phyloP scores from a whole-genome alignment of 2,329 filamentous ascomycete genomes.

The Botrytis medusae region DNA sequence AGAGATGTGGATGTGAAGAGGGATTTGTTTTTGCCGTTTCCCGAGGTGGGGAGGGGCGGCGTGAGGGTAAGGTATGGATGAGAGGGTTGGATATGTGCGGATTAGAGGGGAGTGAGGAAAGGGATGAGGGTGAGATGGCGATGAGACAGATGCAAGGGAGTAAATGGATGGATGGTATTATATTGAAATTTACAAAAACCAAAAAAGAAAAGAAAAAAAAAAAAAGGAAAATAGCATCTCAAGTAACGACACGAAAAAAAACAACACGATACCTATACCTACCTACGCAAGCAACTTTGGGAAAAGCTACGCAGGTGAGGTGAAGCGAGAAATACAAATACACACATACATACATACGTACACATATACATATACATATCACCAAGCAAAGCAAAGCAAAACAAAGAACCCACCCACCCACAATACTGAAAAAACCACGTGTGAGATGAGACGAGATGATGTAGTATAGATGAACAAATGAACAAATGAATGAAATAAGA shows the following conservation, averaged over 20 bases:
- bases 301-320: background rate
- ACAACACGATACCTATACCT: background rate
- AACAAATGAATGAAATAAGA: too few relatives aligned
- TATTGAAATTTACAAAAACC: background rate
- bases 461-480: too few relatives aligned
- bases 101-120: too few relatives aligned
- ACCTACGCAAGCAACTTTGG: background rate
- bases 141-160: fast-evolving
- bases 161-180: fast-evolving
- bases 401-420: too few relatives aligned
- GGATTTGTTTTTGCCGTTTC: constrained; percentile 23
- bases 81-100: too few relatives aligned
- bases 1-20: constrained; percentile 27
- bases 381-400: background rate
- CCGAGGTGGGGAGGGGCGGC: constrained; percentile 6
- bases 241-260: background rate
- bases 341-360: background rate
- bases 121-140: background rate
- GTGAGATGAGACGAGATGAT: too few relatives aligned
- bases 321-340: background rate
- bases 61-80: constrained; percentile 13
- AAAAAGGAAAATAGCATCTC: background rate
- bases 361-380: background rate
- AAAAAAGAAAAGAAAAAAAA: too few relatives aligned
- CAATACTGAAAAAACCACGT: too few relatives aligned